Base-by-base conservation (phyloP, 257 asterid genomes). In the Ajuga chamaepitys region DNA sequence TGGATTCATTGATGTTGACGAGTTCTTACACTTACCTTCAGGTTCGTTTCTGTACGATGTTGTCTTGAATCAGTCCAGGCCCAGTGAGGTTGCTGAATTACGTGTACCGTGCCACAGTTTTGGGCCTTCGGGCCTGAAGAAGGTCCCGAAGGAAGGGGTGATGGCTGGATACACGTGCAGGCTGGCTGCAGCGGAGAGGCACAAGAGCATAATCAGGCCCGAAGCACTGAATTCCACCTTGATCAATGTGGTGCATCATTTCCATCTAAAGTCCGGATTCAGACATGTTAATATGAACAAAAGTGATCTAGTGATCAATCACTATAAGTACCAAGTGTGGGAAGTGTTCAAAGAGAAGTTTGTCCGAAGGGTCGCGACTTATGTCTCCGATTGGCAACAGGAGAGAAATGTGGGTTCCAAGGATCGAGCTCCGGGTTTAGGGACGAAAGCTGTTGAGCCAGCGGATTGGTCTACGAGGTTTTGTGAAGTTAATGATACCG, bases 291-390 rank as follows among this genome's bases (percentile, higher is more conserved):
- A 82, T 21, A 25, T 87, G 73, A 75, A 67, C 24, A 70, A 54
- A 53, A 52, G 68, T 9, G 50, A 11, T 35, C 5, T 85, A 70
- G 97, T 83, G 62, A 81, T 89, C 17, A 89, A 87, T 73, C 97
- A 89, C 26, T 89, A 89, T 59, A 89, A 87, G 78, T 89, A 82
- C 65, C 97, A 89, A 74, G 90, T 89, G 12, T 89, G 97, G 97
- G 85, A 85, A 12, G 97, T 89, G 20, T 89, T 89, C 44, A 89
- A 85, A 81, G 85, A 83, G 74, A 89, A 87, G 72, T 87, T 89
- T 44, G 56, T 75, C 9, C 75, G 89, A 73, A 82, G 97, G 71
- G 95, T 87, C 52, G 88, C 92, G 7, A 83, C 92, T 0, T 89
- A 89, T 37, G 97, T 89, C 14, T 77, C 95, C 2, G 97, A 89